phyloP scores from a whole-genome alignment of 129 eudicot genomes.

The Ambrosia trifida region DNA sequence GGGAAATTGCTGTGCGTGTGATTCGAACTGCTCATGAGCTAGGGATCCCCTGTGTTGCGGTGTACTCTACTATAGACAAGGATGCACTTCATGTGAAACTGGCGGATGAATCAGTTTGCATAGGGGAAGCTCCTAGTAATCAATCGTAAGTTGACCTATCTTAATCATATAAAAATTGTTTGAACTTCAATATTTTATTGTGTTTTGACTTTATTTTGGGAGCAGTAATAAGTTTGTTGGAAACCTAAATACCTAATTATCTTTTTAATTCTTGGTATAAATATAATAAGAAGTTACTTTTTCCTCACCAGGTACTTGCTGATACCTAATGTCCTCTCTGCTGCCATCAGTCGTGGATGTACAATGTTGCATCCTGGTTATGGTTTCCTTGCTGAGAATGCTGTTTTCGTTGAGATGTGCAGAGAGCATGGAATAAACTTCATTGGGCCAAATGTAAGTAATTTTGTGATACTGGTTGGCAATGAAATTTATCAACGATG shows the following conservation, averaged over 20 bases:
- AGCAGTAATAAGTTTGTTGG: neutral
- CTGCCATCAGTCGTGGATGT: conserved; percentile 93
- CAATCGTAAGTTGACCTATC: conserved; percentile 74
- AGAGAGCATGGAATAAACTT: conserved; percentile 90
- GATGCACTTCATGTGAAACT: conserved; percentile 98
- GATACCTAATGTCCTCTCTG: conserved; percentile 84
- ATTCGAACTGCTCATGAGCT: conserved; percentile 97
- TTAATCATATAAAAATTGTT: neutral
- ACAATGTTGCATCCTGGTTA: conserved; percentile 99
- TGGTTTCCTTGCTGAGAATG: conserved; percentile 97
- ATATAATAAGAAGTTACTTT: neutral
- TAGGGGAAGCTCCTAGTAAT: conserved; percentile 97
- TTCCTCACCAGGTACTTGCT: conserved; percentile 63
- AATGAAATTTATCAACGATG: conserved; percentile 12
- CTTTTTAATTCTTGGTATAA: neutral
- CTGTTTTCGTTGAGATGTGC: conserved; percentile 95
- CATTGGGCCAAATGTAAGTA: conserved; percentile 90
- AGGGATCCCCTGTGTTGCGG: conserved; percentile 98
- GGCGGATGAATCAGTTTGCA: conserved; percentile 97
- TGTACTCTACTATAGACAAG: conserved; percentile 94
- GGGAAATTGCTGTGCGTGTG: conserved; percentile 97
- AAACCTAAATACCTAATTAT: neutral
- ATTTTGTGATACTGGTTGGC: conserved; percentile 11
- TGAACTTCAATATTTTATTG: neutral
- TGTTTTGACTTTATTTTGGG: neutral